These are phyloP conservation scores for Paraglomus occultum DNA, from an alignment of 192 early-diverging fungal genomes.

Conservation along the genomic window DNA sequence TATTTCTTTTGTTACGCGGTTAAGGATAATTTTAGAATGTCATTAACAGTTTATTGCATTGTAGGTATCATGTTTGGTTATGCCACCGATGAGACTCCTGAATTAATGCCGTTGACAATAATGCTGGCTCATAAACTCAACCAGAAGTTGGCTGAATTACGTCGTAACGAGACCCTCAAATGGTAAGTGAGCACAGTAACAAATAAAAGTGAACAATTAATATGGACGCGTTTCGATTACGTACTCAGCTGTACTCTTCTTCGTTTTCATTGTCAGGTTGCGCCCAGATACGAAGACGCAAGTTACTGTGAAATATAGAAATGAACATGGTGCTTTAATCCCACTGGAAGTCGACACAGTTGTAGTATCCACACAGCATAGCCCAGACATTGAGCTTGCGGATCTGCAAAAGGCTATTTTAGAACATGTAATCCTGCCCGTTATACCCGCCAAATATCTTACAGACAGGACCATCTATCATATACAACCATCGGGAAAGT, in stretches of 20 bases:
- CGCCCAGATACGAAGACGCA: conserved; percentile 99
- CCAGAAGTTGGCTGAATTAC: conserved; percentile 92
- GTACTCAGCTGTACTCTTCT: not conserved
- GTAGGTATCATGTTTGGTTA: conserved; percentile 88
- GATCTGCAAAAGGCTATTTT: conserved; percentile 81
- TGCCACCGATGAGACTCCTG: conserved; percentile 98
- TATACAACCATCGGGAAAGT: conserved; percentile 97
- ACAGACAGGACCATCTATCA: conserved; percentile 91
- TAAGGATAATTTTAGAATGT: not conserved
- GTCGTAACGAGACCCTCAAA: conserved; percentile 81
- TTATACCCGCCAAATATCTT: conserved; percentile 90
- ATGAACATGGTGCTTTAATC: conserved; percentile 90
- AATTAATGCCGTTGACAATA: conserved; percentile 97
- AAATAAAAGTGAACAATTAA: not conserved
- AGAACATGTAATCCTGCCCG: conserved; percentile 90
- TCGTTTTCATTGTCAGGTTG: conserved; percentile 36
- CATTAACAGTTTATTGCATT: not conserved
- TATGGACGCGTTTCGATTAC: not conserved
- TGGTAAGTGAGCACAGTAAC: conserved; percentile 50
- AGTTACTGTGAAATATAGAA: conserved; percentile 98
- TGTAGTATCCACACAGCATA: conserved; percentile 97
- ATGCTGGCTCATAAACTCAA: conserved; percentile 97
- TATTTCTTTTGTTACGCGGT: not conserved
- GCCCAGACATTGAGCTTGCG: conserved; percentile 82
- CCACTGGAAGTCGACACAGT: conserved; percentile 96